Conservation (phyloP, 345 rosid species). For the Carallia brachiata region DNA sequence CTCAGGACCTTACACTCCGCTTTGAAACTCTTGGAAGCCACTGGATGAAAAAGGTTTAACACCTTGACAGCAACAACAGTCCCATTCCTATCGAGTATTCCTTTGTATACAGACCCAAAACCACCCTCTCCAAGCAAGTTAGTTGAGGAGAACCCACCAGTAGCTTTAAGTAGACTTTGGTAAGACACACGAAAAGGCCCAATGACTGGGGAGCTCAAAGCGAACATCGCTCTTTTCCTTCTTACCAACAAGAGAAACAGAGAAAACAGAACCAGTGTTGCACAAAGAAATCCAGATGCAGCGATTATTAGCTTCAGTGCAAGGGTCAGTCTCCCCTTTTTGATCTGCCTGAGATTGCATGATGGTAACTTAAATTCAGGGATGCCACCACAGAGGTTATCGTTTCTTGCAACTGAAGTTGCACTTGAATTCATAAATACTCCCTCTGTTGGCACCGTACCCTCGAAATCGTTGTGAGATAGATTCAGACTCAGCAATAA, state of each 20-base stretch:
- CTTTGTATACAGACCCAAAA: slow-evolving; percentile 24
- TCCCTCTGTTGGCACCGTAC: slow-evolving; percentile 12
- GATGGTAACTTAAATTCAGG: slow-evolving; percentile 8
- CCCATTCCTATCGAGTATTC: slow-evolving; percentile 6
- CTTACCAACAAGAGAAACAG: slow-evolving; percentile 1
- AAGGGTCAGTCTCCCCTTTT: not conserved
- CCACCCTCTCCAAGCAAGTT: slow-evolving; percentile 13
- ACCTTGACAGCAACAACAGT: slow-evolving; percentile 14
- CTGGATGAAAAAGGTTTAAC: slow-evolving; percentile 10
- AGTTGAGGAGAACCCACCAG: slow-evolving; percentile 11
- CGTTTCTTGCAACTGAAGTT: slow-evolving; percentile 12
- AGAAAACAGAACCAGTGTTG: not conserved
- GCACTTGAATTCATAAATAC: slow-evolving; percentile 13
- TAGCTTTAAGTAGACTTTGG: slow-evolving; percentile 9
- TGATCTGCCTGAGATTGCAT: not conserved
- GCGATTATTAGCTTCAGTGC: not conserved
- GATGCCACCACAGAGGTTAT: slow-evolving; percentile 15
- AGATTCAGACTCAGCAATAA: slow-evolving; percentile 4
- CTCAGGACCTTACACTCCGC: slow-evolving; percentile 18
- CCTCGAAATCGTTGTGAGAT: slow-evolving; percentile 15
- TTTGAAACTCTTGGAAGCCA: slow-evolving; percentile 20
- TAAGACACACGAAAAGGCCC: not conserved
- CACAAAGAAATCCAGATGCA: not conserved
- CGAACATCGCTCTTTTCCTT: not conserved
- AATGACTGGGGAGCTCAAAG: not conserved